phyloP scores from a whole-genome alignment of 2,329 filamentous ascomycete genomes.

The Colletotrichum orbiculare region DNA sequence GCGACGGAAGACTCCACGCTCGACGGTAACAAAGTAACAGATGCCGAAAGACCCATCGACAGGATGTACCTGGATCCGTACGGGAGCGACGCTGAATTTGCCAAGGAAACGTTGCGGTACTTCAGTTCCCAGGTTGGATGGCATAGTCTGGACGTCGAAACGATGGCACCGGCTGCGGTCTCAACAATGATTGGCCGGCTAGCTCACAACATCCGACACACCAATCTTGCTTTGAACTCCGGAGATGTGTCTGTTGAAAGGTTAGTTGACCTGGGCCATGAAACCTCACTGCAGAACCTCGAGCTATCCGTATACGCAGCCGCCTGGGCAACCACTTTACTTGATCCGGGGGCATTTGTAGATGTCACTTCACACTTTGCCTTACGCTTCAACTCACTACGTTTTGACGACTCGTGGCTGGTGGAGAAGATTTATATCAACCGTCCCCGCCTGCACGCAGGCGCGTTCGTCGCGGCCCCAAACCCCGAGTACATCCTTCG shows the following conservation, averaged over 20 bases:
- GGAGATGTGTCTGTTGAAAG: slow-evolving; percentile 40
- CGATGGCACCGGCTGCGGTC: slow-evolving; percentile 72
- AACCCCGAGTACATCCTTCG: slow-evolving; percentile 41
- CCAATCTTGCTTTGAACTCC: slow-evolving; percentile 45
- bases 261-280: slow-evolving; percentile 38
- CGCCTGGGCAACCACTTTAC: slow-evolving; percentile 75
- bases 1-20: slow-evolving; percentile 70
- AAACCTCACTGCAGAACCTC: slow-evolving; percentile 65
- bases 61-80: slow-evolving; percentile 90
- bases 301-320: slow-evolving; percentile 75
- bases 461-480: slow-evolving; percentile 23
- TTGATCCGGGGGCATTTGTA: slow-evolving; percentile 44
- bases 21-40: slow-evolving; percentile 58
- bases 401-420: slow-evolving; percentile 75
- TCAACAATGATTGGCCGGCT: slow-evolving; percentile 79
- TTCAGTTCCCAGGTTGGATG: slow-evolving; percentile 65
- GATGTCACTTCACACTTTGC: slow-evolving; percentile 36
- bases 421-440: slow-evolving; percentile 61
- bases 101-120: slow-evolving; percentile 65
- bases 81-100: slow-evolving; percentile 74
- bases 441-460: slow-evolving; percentile 22
- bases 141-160: slow-evolving; percentile 56
- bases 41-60: slow-evolving; percentile 42
- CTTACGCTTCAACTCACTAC: slow-evolving; percentile 59
- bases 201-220: slow-evolving; percentile 75